Evolutionary conservation across 345 rosid species (phyloP).

Genomic region (Acer yangbiense): DNA sequence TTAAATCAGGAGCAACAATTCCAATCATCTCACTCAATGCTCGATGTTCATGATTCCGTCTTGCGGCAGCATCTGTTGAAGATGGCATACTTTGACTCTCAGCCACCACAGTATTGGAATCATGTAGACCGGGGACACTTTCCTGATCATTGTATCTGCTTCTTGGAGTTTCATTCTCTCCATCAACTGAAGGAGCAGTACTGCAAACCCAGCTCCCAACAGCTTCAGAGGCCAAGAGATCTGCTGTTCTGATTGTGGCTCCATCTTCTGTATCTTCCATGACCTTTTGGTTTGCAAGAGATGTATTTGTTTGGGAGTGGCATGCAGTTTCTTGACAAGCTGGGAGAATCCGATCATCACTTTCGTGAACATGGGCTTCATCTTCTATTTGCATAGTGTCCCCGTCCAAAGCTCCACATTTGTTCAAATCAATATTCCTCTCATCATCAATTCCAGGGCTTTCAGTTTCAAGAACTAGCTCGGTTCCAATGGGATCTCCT

Average conservation of each 20-base stretch:
- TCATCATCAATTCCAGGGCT: conserved; percentile 54
- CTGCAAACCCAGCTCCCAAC: conserved; percentile 88
- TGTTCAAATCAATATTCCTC: conserved; percentile 41
- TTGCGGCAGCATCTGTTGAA: conserved; percentile 34
- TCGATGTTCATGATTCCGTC: conserved; percentile 39
- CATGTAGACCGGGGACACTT: conserved; percentile 34
- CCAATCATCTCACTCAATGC: conserved; percentile 65
- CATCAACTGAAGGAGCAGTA: conserved; percentile 80
- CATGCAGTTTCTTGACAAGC: conserved; percentile 22
- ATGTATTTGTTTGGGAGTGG: conserved; percentile 35
- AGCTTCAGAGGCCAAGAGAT: conserved; percentile 87
- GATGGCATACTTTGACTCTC: conserved; percentile 68
- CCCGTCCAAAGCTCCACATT: conserved; percentile 42
- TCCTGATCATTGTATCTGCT: conserved; percentile 49
- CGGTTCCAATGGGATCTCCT: conserved; percentile 67
- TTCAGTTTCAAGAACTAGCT: conserved; percentile 78
- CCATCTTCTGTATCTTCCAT: conserved; percentile 64
- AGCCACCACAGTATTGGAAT: conserved; percentile 44
- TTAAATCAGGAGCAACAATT: conserved; percentile 63
- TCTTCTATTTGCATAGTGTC: conserved; percentile 89
- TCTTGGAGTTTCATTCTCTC: conserved; percentile 67
- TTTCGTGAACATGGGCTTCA: conserved; percentile 54
- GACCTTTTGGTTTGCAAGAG: conserved; percentile 38
- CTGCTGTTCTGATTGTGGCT: conserved; percentile 67
- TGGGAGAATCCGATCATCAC: conserved; percentile 37